phyloP scores from a whole-genome alignment of 2,329 filamentous ascomycete genomes.

The Teratosphaeria gauchensis region DNA sequence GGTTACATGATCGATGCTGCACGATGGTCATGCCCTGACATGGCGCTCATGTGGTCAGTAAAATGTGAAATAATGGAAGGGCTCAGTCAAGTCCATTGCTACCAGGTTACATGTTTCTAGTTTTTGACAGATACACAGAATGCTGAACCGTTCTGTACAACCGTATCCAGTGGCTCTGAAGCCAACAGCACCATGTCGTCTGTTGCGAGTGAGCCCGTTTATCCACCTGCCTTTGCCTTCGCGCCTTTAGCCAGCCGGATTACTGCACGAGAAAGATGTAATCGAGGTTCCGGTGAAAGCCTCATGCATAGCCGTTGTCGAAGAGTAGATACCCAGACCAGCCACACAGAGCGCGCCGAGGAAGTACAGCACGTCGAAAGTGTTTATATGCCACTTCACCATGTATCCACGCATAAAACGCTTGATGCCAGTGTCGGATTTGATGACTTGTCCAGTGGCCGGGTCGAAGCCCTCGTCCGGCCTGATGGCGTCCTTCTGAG shows the following conservation, averaged over 20 bases:
- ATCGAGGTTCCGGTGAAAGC: slow-evolving; percentile 17
- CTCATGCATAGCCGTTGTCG: slow-evolving; percentile 25
- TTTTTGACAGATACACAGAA: neutral
- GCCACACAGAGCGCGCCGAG: slow-evolving; percentile 28
- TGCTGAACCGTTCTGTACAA: neutral
- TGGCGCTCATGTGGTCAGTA: neutral
- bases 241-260: neutral
- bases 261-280: slow-evolving; percentile 8
- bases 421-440: slow-evolving; percentile 29
- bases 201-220: neutral
- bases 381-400: slow-evolving; percentile 15
- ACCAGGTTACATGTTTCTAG: neutral
- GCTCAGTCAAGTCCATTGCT: neutral
- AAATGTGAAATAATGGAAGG: neutral
- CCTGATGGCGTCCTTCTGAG: slow-evolving; percentile 29
- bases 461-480: slow-evolving; percentile 36
- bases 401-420: slow-evolving; percentile 27
- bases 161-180: neutral
- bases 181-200: neutral
- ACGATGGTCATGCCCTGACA: neutral
- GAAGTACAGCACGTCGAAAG: slow-evolving; percentile 30
- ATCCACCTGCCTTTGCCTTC: neutral
- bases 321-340: slow-evolving; percentile 33
- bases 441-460: slow-evolving; percentile 25
- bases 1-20: too few species aligned